These are phyloP conservation scores for Linnemannia hyalina DNA, from an alignment of 192 early-diverging fungal genomes.

Conservation along the genomic window DNA sequence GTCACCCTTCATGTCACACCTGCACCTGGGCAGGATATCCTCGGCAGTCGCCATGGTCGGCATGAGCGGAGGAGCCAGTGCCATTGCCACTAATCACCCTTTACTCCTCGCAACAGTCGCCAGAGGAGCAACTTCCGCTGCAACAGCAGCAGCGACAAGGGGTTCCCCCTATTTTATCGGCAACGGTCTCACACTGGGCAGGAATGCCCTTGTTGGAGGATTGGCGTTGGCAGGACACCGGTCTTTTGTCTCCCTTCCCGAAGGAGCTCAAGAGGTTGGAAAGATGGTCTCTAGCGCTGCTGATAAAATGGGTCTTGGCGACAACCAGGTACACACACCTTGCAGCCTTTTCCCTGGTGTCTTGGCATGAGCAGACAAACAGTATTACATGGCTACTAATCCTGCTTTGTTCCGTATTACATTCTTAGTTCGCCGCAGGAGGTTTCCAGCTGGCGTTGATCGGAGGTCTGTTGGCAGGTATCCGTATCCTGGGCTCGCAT, in stretches of 20 bases:
- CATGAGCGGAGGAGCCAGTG: slow-evolving; percentile 15
- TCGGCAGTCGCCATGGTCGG: slow-evolving; percentile 20
- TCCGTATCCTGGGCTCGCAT: slow-evolving; percentile 53
- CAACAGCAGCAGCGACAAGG: background rate
- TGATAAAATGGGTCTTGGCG: slow-evolving; percentile 51
- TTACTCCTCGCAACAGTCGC: slow-evolving; percentile 12
- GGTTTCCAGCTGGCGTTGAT: slow-evolving; percentile 62
- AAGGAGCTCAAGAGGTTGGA: slow-evolving; percentile 43
- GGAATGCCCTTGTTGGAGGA: slow-evolving; percentile 32
- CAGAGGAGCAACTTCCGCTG: background rate
- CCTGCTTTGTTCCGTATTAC: background rate
- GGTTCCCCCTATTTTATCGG: background rate
- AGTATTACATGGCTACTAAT: background rate
- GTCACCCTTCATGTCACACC: slow-evolving; percentile 25
- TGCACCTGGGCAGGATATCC: slow-evolving; percentile 40
- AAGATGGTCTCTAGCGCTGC: slow-evolving; percentile 42
- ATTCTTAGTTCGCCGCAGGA: slow-evolving; percentile 58
- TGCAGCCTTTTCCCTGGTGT: background rate
- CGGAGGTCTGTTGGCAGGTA: slow-evolving; percentile 54
- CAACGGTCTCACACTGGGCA: background rate
- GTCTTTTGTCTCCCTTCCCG: slow-evolving; percentile 23
- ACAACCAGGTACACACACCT: slow-evolving; percentile 36
- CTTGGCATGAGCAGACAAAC: background rate
- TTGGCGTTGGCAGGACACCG: slow-evolving; percentile 32
- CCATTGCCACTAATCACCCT: background rate